Percentiles rank a stretch among this genome's conserved stretches.
phyloP scores from a whole-genome alignment of 2,329 filamentous ascomycete species.

The Pyrenochaeta sp. region DNA sequence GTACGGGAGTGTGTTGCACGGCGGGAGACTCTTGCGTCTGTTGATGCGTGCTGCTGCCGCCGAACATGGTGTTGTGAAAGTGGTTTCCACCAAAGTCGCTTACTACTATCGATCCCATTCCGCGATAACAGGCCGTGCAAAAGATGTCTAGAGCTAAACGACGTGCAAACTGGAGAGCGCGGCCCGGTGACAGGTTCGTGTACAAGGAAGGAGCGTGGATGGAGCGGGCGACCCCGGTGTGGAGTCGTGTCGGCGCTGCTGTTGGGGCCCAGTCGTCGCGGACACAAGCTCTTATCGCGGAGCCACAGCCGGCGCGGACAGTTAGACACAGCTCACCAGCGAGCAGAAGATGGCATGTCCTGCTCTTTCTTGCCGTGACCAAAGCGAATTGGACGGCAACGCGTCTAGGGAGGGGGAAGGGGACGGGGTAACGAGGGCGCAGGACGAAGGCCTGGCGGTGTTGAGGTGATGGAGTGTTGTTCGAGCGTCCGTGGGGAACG shows the following conservation, averaged over 20 bases:
- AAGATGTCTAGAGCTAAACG: conserved; percentile 5
- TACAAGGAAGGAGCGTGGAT: conserved; percentile 20
- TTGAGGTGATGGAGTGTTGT: conserved; percentile 36
- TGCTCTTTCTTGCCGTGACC: conserved; percentile 49
- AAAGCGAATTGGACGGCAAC: conserved; percentile 56
- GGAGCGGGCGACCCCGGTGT: conserved; percentile 20
- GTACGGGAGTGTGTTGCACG: conserved; percentile 44
- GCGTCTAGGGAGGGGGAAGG: conserved; percentile 24
- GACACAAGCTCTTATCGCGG: conserved; percentile 38
- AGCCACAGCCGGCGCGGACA: conserved; percentile 20
- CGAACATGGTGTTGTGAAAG: conserved; percentile 75
- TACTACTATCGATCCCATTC: conserved; percentile 69
- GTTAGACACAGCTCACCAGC: conserved; percentile 31
- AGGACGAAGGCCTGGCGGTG: conserved; percentile 27
- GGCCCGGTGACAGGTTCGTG: conserved; percentile 20
- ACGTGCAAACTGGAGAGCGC: conserved; percentile 13
- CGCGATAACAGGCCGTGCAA: conserved; percentile 45
- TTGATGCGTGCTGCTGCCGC: conserved; percentile 56
- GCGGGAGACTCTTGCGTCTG: conserved; percentile 48
- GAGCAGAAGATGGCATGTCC: conserved; percentile 31
- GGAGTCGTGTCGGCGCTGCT: conserved; percentile 18
- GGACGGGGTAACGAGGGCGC: conserved; percentile 15
- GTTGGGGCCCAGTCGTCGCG: conserved; percentile 18
- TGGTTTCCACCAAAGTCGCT: conserved; percentile 78
- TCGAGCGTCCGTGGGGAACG: conserved; percentile 36